Base-by-base conservation (phyloP, 192 early-diverging fungal genomes). In the Cladochytrium replicatum region DNA sequence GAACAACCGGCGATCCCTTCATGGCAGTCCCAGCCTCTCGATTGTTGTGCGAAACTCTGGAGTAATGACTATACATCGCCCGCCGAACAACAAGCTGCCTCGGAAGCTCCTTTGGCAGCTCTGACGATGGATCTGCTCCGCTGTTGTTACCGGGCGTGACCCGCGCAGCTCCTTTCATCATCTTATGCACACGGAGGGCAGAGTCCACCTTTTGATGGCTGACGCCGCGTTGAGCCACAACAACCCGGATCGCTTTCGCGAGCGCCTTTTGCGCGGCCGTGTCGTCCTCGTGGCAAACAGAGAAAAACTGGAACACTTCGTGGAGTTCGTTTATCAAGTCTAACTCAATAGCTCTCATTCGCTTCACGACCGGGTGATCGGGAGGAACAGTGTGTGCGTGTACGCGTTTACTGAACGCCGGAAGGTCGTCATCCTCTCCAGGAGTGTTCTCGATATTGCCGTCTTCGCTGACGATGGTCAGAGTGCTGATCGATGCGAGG, bases 221-320 rank as follows among this genome's bases (percentile, higher is more conserved):
- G 11, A 68, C 55, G 27, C 79, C 80, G 21, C 75, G 74, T 38
- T 80, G 62, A 0, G 67, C 67, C 19, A 85, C 48, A 32, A 58
- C 73, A 6, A 69, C 44, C 17, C 68, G 61, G 8, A 59, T 50
- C 50, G 78, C 64, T 38, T 80, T 75, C 32, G 87, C 60, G 24
- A 87, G 41, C 17, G 69, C 64, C 45, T 86, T 86, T 49, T 83
- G 69, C 51, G 74, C 78, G 45, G 85, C 86, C 1, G 86, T 78
- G 58, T 91, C 86, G 57, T 91, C 85, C 39, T 83, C 84, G 9
- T 71, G 64, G 4, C 65, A 52, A 0, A 48, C 56, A 9, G 52
- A 60, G 54, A 86, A 76, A 44, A 64, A 74, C 3, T 21, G 44
- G 22, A 79, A 68, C 4, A 77, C 45, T 11, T 71, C 53, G 28